Evolutionary conservation across 805 yeast species (phyloP), one percentile per base, ranked within the genome.

Genomic region (Hyphopichia homilentoma): DNA sequence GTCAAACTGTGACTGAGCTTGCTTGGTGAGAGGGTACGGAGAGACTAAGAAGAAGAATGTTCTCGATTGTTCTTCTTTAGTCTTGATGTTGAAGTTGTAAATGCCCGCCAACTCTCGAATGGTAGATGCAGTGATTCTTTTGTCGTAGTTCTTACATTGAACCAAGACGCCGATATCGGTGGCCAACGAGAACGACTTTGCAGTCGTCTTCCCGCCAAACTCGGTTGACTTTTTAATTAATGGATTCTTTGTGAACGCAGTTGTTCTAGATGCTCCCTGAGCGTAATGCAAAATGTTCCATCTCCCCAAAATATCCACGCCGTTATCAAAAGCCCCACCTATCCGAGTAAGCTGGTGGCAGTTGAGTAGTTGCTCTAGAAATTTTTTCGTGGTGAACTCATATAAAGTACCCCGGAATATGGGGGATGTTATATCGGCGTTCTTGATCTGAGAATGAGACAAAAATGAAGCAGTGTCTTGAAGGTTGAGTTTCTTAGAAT

Each of bases 291-390:
- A 6, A 29, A 68, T 49, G 33, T 70, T 54, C 81, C 82, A 76
- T 25, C 57, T 57, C 0, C 81, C 81, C 14, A 70, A 47, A 4
- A 78, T 47, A 45, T 78, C 84, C 4, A 77, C 57, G 0, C 84
- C 84, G 32, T 69, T 62, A 42, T 78, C 84, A 30, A 68, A 65
- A 2, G 76, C 59, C 1, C 82, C 80, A 1, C 84, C 84, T 24
- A 61, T 66, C 25, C 73, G 68, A 2, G 58, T 39, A 28, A 75
- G 35, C 21, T 60, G 47, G 11, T 46, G 43, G 27, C 73, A 59
- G 13, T 61, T 50, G 16, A 75, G 57, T n/a, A 51, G 42, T 2
- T 52, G 30, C 35, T 61, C 57, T 4, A 78, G 50, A 21, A 63
- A 55, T 4, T 57, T 55, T 39, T 67, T 59, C 17, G 70, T 59